phyloP scores from a whole-genome alignment of 1,284 basidiomycete species.

The Sporisorium exsertum region DNA sequence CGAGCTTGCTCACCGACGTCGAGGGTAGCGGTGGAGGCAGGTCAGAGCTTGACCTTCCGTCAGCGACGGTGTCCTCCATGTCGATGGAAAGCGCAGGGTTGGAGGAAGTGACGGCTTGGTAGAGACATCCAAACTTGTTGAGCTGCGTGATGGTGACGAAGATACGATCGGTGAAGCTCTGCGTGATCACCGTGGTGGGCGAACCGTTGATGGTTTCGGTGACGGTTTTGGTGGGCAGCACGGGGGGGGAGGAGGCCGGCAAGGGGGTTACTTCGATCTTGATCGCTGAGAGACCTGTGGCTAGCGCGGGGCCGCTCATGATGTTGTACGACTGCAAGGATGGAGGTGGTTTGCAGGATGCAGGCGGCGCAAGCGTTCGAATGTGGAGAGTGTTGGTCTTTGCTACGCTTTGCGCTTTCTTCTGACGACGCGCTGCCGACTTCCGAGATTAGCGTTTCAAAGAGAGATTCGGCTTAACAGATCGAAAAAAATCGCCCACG shows the following conservation, averaged over 20 bases:
- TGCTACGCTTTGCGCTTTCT: background rate
- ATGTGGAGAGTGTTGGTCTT: conserved; percentile 7
- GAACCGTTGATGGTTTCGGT: conserved; percentile 13
- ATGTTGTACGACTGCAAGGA: conserved; percentile 3
- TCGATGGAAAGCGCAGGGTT: conserved; percentile 7
- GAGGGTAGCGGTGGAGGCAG: conserved; percentile 77
- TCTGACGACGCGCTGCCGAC: conserved; percentile 7
- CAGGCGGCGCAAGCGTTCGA: background rate
- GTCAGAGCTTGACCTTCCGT: background rate
- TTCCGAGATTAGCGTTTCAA: background rate
- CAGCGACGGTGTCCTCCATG: background rate
- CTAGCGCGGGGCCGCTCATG: background rate
- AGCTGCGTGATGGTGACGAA: conserved; percentile 57
- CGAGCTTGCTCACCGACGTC: conserved; percentile 79
- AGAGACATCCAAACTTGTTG: conserved; percentile 48
- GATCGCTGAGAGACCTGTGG: background rate
- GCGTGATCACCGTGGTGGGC: conserved; percentile 41
- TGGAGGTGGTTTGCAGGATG: background rate
- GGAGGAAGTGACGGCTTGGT: conserved; percentile 31
- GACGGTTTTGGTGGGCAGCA: conserved; percentile 18
- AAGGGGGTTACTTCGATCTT: conserved; percentile 10
- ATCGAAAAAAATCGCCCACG: background rate
- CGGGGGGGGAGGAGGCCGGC: conserved; percentile 1
- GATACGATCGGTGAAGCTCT: conserved; percentile 51
- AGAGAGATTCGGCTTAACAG: background rate